Percentiles rank a stretch among this genome's conserved stretches.
phyloP scores from a whole-genome alignment of 2,329 filamentous ascomycete species.

The Passalora sequoiae region DNA sequence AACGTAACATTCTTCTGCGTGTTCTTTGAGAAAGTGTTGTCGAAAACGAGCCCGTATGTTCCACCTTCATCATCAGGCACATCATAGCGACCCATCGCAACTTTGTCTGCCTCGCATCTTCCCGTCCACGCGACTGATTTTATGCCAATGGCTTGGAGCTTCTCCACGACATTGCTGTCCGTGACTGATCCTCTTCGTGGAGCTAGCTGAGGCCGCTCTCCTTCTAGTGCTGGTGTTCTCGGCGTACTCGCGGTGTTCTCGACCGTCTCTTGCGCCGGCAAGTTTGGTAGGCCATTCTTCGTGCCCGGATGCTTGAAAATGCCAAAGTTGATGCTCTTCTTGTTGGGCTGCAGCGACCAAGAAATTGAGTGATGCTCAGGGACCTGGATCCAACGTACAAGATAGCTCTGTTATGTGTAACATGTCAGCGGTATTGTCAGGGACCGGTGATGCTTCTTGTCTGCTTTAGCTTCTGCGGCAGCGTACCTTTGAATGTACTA shows the following conservation, averaged over 20 bases:
- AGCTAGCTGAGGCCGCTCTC: conserved; percentile 33
- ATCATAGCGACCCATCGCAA: conserved; percentile 83
- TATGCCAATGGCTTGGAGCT: conserved; percentile 57
- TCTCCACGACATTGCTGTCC: conserved; percentile 61
- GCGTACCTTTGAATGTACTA: conserved; percentile 92
- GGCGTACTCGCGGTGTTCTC: conserved; percentile 36
- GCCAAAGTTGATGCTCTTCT: conserved; percentile 97
- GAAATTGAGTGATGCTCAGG: conserved; percentile 87
- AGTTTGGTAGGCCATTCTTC: conserved; percentile 49
- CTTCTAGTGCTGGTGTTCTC: conserved; percentile 34
- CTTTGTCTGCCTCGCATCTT: conserved; percentile 94
- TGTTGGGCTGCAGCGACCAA: conserved; percentile 96
- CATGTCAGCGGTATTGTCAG: conserved; percentile 6
- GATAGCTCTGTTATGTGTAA: conserved; percentile 67
- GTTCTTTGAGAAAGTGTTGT: conserved; percentile 97
- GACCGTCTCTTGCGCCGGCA: conserved; percentile 40
- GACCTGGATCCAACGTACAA: conserved; percentile 94
- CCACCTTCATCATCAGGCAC: conserved; percentile 69
- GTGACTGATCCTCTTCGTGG: conserved; percentile 45
- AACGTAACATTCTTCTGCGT: conserved; percentile 92
- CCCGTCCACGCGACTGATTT: conserved; percentile 72
- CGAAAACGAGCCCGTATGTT: conserved; percentile 94
- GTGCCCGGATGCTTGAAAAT: conserved; percentile 94
- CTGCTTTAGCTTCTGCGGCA: conserved; percentile 3
- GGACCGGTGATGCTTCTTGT: conserved; percentile 3